A percentile compares a stretch with the other conserved stretches of the same genome.
These are phyloP conservation scores for Rhododendron simsii DNA, from an alignment of 148 eudicot species.

Conservation along the genomic window DNA sequence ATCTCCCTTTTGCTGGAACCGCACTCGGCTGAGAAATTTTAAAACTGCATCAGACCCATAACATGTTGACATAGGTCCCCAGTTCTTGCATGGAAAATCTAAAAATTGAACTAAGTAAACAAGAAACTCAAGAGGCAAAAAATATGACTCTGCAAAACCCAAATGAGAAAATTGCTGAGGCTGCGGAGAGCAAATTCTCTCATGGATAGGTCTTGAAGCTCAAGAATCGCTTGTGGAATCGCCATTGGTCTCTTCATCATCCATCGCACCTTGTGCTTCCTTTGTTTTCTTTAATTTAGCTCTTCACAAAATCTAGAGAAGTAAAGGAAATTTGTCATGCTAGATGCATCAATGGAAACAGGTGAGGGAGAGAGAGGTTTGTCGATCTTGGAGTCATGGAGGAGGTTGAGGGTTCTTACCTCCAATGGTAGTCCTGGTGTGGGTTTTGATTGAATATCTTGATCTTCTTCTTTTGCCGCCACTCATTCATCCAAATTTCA, in stretches of 20 bases:
- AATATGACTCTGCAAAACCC: not conserved
- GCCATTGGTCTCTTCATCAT: constrained; percentile 14
- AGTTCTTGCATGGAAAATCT: no score
- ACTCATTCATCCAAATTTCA: not conserved
- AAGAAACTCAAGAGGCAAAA: no score
- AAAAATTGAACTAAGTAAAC: no score
- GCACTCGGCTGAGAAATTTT: no score
- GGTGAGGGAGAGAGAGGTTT: not conserved
- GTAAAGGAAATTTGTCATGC: not conserved
- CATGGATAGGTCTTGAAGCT: constrained; percentile 1
- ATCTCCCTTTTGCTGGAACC: no score
- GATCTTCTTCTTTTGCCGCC: not conserved
- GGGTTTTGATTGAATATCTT: not conserved
- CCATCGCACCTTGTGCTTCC: constrained; percentile 5
- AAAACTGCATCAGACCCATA: no score
- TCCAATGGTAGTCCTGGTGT: not conserved
- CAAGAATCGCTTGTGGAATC: constrained; percentile 4
- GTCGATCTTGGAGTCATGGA: not conserved
- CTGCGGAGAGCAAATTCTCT: constrained; percentile 6
- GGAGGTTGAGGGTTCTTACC: constrained; percentile 10
- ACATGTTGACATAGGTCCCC: no score
- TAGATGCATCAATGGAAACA: not conserved
- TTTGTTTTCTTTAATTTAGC: not conserved
- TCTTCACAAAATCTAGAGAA: not conserved
- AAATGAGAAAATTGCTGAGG: constrained; percentile 2